Evolutionary conservation across 2,329 filamentous ascomycete genomes (phyloP), one percentile per base, ranked within the genome.

Genomic region (Aureobasidium namibiae): DNA sequence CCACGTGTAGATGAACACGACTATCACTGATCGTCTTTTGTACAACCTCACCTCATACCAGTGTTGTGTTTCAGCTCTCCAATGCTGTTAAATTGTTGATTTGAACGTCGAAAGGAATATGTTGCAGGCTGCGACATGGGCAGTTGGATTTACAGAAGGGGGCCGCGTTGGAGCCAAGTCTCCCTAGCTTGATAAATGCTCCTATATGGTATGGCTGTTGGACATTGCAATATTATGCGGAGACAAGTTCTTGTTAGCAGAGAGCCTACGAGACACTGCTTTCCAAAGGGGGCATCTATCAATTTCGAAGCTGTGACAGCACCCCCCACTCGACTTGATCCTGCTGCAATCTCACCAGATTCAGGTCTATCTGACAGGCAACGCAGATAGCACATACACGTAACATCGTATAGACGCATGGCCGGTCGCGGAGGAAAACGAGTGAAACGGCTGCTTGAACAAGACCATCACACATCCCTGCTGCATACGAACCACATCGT

Each of bases 31-130:
- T 54, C 50, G 26, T 41, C 50, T 54, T 26, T 42, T 10, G 7
- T n/a, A 16, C 16, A 42, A 42, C 50, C 50, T 54, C 50, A 54
- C 34, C 50, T 45, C n/a, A 45, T 56, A n/a, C 9, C 49, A 13
- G 29, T 21, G n/a, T n/a, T 41, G 11, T 18, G 21, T 33, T 23
- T 23, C 18, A 36, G 16, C 10, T 49, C 8, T 16, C 13, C 24
- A 31, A 41, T 4, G 21, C 26, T 18, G 38, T 21, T 6, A 18
- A 36, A 16, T 4, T 23, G 26, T 33, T n/a, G n/a, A n/a, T 7
- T 9, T 26, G 14, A 10, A 3, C 6, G 7, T 16, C 13, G 14
- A 10, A 9, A 29, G 7, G 41, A 45, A 1, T 9, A 29, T 8
- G 7, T 45, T n/a, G 23, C 4, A 26, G 14, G 13, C n/a, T 45